A percentile compares a stretch with the other conserved stretches of the same genome.
These are phyloP conservation scores for Petasospora rhodanensis DNA, from an alignment of 1,139 yeast genomes.

Conservation along the genomic window DNA sequence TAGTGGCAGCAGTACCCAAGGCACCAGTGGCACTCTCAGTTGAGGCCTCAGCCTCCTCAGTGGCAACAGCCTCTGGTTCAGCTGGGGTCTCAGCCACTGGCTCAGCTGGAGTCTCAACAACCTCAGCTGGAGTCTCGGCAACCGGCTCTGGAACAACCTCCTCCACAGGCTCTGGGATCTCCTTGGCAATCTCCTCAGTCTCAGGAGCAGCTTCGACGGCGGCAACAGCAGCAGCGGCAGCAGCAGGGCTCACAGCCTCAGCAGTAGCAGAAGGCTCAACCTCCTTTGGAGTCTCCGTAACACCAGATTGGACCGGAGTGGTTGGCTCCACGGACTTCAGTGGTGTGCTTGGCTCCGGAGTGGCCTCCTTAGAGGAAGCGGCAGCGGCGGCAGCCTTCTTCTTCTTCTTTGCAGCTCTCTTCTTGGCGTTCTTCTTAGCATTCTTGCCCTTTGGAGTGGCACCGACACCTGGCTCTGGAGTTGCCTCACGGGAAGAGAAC, in stretches of 20 bases:
- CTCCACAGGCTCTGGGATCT: neutral
- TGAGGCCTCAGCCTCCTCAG: neutral
- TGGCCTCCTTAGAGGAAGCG: constrained; percentile 9
- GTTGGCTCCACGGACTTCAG: constrained; percentile 6
- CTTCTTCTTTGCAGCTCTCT: constrained; percentile 22
- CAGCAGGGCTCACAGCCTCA: constrained; percentile 1
- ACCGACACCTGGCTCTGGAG: constrained; percentile 13
- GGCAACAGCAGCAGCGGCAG: constrained; percentile 5
- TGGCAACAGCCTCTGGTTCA: neutral
- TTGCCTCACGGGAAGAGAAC: constrained; percentile 12
- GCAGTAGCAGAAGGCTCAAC: constrained; percentile 1
- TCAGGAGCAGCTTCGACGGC: constrained; percentile 1
- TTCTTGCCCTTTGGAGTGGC: constrained; percentile 13
- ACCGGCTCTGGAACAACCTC: neutral
- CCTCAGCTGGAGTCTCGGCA: neutral
- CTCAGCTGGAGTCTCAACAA: constrained; percentile 3
- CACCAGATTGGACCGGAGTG: constrained; percentile 10
- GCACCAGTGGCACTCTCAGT: too few species aligned
- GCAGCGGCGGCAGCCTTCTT: constrained; percentile 15
- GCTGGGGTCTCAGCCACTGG: constrained; percentile 1
- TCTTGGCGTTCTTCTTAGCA: constrained; percentile 22
- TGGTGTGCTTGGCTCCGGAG: constrained; percentile 13
- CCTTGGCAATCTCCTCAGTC: constrained; percentile 1
- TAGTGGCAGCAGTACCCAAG: neutral
- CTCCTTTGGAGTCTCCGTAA: neutral